A percentile compares a stretch with the other conserved stretches of the same genome.
Conservation (phyloP, 345 rosid species). For the Eucalyptus lansdowneana region DNA sequence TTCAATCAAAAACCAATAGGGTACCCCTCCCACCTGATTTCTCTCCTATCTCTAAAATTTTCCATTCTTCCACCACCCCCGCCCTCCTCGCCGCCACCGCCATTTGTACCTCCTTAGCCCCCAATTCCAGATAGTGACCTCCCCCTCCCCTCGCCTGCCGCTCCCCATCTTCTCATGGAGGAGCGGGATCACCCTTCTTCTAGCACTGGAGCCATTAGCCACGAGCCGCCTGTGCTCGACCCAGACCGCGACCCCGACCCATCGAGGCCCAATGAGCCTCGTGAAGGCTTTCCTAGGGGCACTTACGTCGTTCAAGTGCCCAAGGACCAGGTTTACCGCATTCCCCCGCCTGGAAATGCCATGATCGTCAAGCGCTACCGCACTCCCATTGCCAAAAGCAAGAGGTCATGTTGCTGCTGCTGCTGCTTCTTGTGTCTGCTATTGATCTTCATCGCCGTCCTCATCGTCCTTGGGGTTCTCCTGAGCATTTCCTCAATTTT, state of each 20-base stretch:
- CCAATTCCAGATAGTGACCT: not conserved
- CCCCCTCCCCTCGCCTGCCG: not conserved
- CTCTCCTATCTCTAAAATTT: not conserved
- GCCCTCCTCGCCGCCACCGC: not conserved
- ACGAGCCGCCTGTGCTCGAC: not conserved
- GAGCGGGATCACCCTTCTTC: constrained; percentile 15
- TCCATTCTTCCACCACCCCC: not conserved
- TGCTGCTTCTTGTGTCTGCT: not conserved
- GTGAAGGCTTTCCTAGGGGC: constrained; percentile 1
- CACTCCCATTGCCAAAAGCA: not conserved
- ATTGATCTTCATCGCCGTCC: not conserved
- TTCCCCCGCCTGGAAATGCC: constrained; percentile 50
- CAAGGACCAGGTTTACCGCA: constrained; percentile 44
- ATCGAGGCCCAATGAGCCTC: not conserved
- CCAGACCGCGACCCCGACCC: not conserved
- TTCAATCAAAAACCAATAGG: not conserved
- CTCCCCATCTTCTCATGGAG: constrained; percentile 32
- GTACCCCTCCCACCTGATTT: not conserved
- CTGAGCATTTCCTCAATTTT: not conserved
- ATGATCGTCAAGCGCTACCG: not conserved
- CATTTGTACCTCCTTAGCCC: not conserved
- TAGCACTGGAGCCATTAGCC: not conserved
- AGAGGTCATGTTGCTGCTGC: not conserved
- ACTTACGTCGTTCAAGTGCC: constrained; percentile 43
- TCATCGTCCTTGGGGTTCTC: not conserved